These are phyloP conservation scores for Brassica hybrid DNA, from an alignment of 441 rosid genomes.

Conservation along the genomic window DNA sequence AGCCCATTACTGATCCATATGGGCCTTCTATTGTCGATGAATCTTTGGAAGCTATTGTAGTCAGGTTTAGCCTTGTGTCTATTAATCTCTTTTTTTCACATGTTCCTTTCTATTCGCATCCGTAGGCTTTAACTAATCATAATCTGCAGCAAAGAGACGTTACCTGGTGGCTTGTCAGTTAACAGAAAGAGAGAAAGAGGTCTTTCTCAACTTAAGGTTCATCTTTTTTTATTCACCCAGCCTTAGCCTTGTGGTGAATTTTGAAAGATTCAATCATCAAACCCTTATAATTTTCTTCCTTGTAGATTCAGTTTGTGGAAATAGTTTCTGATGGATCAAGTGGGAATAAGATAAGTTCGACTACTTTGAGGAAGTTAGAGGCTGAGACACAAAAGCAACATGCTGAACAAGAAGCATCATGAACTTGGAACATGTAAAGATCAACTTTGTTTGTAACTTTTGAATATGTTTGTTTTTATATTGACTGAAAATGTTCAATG, in stretches of 20 bases:
- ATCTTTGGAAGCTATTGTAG: constrained; percentile 84
- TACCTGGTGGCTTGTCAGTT: constrained; percentile 84
- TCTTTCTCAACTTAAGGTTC: constrained; percentile 79
- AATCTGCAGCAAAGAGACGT: constrained; percentile 79
- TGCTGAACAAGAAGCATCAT: constrained; percentile 18
- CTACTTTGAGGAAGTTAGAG: constrained; percentile 77
- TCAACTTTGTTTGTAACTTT: constrained; percentile 5
- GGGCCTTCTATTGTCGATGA: constrained; percentile 89
- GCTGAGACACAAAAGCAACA: constrained; percentile 51
- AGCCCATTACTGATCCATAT: constrained; percentile 82
- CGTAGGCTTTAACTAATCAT: constrained; percentile 12
- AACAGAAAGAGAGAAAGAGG: constrained; percentile 79
- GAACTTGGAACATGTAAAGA: background rate
- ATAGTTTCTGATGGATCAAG: constrained; percentile 71
- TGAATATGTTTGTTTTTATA: background rate
- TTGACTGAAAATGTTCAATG: background rate
- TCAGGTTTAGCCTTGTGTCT: constrained; percentile 58
- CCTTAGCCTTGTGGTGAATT: background rate
- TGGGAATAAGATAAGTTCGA: constrained; percentile 78
- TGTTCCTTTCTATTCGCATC: background rate
- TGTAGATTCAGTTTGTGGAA: constrained; percentile 87
- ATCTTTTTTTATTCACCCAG: background rate
- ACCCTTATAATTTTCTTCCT: background rate
- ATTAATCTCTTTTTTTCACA: background rate
- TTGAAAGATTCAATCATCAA: background rate